Conservation (phyloP, 805 yeast species). For the Saccharomycopsis fermentans region DNA sequence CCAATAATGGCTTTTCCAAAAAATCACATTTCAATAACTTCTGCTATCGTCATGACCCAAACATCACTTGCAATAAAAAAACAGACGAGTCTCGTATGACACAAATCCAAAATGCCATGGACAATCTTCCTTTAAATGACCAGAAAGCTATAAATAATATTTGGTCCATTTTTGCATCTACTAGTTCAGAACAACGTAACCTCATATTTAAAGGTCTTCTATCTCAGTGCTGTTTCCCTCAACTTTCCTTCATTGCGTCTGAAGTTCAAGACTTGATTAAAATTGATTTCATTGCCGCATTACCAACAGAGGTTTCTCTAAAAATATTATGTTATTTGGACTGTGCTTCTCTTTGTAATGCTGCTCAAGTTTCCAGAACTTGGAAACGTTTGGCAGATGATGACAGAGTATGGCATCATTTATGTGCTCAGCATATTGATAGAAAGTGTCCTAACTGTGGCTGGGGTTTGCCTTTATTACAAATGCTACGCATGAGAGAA, state of each 20-base stretch:
- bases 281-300: slow-evolving; percentile 76
- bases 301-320: slow-evolving; percentile 79
- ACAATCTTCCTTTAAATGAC: slow-evolving; percentile 55
- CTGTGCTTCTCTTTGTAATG: slow-evolving; percentile 85
- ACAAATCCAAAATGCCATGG: slow-evolving; percentile 48
- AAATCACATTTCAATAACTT: slow-evolving; percentile 32
- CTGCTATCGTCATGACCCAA: slow-evolving; percentile 93
- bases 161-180: slow-evolving; percentile 75
- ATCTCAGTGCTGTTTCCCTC: slow-evolving; percentile 91
- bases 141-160: slow-evolving; percentile 70
- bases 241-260: slow-evolving; percentile 72
- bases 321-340: slow-evolving; percentile 84
- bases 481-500: slow-evolving; percentile 66
- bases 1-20: neutral
- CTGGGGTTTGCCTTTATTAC: slow-evolving; percentile 95
- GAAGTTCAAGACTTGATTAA: slow-evolving; percentile 72
- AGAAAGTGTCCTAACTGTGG: slow-evolving; percentile 97
- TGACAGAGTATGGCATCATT: slow-evolving; percentile 94
- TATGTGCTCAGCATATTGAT: slow-evolving; percentile 98
- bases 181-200: slow-evolving; percentile 58
- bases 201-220: slow-evolving; percentile 75
- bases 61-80: slow-evolving; percentile 58
- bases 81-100: slow-evolving; percentile 57
- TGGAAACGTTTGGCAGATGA: slow-evolving; percentile 93
- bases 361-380: slow-evolving; percentile 80